A percentile compares a stretch with the other conserved stretches of the same genome.
Evolutionary conservation across 345 rosid genomes (phyloP).

Genomic region (Eucalyptus sideroxylon): DNA sequence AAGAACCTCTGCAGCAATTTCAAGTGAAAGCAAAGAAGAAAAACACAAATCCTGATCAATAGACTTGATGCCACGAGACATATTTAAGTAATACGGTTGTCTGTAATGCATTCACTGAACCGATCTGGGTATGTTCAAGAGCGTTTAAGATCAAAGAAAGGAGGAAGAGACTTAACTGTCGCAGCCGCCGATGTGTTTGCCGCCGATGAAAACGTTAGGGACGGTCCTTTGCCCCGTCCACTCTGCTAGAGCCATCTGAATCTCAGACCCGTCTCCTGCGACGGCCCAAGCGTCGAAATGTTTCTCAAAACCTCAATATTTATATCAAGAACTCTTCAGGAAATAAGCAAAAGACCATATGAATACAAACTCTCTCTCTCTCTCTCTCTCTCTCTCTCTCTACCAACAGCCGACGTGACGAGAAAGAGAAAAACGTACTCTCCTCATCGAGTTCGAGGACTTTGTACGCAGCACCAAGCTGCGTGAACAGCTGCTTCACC

Average conservation of each 20-base stretch:
- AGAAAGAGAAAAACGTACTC: not conserved
- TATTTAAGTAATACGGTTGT: not conserved
- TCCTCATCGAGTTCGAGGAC: constrained; percentile 16
- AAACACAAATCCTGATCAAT: not conserved
- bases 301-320: not conserved
- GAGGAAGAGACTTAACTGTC: constrained; percentile 3
- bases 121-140: not conserved
- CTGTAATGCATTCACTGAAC: not conserved
- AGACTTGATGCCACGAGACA: not conserved
- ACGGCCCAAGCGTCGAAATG: not conserved
- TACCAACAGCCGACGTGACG: not conserved
- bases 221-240: constrained; percentile 25
- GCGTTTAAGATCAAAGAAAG: not conserved
- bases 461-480: constrained; percentile 10
- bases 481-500: constrained; percentile 21
- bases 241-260: constrained; percentile 16
- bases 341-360: not conserved
- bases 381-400: no score
- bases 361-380: not conserved
- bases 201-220: constrained; percentile 27
- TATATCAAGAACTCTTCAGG: not conserved
- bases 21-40: not conserved
- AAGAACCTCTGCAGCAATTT: constrained; percentile 23
- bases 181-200: constrained; percentile 22
- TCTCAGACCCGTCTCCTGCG: constrained; percentile 19